Conservation (phyloP, 371 early-diverging fungal species). For the Mortierella sp. region DNA sequence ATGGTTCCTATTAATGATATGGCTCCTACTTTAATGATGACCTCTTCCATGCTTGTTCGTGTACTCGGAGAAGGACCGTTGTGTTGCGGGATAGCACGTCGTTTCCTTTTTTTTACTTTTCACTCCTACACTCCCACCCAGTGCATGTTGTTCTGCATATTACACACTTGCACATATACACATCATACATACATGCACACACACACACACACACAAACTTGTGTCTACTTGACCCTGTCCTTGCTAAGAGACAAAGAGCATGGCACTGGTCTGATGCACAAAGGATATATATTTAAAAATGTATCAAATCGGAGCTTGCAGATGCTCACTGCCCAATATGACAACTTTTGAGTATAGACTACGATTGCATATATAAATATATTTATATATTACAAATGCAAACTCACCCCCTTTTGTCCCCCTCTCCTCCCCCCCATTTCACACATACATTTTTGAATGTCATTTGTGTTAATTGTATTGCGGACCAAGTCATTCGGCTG, state of each 20-base stretch:
- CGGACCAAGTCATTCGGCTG: constrained; percentile 23
- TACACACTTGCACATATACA: too few relatives aligned
- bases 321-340: constrained; percentile 14
- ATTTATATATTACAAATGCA: background rate
- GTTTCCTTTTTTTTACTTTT: too few relatives aligned
- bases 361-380: background rate
- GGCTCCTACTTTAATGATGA: background rate
- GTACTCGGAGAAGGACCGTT: too few relatives aligned
- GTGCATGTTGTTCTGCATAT: too few relatives aligned
- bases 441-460: background rate
- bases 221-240: background rate
- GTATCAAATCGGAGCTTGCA: constrained; percentile 3
- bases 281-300: background rate
- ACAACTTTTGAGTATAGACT: background rate
- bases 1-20: background rate
- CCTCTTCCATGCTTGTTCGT: background rate
- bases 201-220: background rate
- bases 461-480: background rate
- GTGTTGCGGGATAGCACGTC: too few relatives aligned
- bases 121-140: too few relatives aligned
- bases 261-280: background rate
- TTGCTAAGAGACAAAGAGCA: background rate
- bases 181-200: too few relatives aligned
- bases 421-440: background rate
- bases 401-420: background rate